Base-by-base conservation (phyloP, 2,329 filamentous ascomycete species). In the Sporothrix variecibatus region DNA sequence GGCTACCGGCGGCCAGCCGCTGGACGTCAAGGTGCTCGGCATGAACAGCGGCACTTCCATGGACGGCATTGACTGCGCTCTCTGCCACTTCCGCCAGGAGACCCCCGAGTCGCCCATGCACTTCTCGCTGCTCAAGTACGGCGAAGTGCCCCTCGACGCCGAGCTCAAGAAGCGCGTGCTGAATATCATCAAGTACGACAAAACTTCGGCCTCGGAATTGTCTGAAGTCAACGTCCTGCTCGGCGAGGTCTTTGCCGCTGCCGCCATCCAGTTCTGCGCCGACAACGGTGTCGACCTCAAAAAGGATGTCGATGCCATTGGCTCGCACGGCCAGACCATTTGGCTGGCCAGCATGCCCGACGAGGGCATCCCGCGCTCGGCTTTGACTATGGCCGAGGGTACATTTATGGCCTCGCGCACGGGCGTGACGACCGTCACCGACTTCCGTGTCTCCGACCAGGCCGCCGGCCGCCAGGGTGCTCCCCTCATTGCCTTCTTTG, bases 261-360 rank as follows among this genome's bases (percentile, higher is more conserved):
- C 88, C 0, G 87, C 85, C 56, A 81, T 84, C 49, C 78, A 83
- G 38, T 90, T 90, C 77, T 86, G 83, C 77, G 77, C 81, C 23
- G 82, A 84, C 67, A 79, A 87, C 65, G 76, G 80, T 28, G 80
- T 89, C 58, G 77, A 83, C 12, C 79, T 85, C 26, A 79, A 81
- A 20, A 82, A 81, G 11, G 85, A 82, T 8, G 85, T 90, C 75
- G 87, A 90, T 76, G 84, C 83, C 28, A 83, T 90, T 51, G 87
- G 87, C 31, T 88, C 87, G 2, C 87, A 90, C 76, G 87, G 88
- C 17, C 87, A 89, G 80, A 90, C 87, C 11, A 88, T 88, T 76
- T 90, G 86, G 86, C 81, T 89, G 6, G 81, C 86, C 20, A 85
- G 83, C 72, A 88, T 88, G 86, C 86, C 87, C 0, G 83, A 86